Evolutionary conservation across 2,329 filamentous ascomycete genomes (phyloP).

Genomic region (Stagonosporopsis rhizophila): DNA sequence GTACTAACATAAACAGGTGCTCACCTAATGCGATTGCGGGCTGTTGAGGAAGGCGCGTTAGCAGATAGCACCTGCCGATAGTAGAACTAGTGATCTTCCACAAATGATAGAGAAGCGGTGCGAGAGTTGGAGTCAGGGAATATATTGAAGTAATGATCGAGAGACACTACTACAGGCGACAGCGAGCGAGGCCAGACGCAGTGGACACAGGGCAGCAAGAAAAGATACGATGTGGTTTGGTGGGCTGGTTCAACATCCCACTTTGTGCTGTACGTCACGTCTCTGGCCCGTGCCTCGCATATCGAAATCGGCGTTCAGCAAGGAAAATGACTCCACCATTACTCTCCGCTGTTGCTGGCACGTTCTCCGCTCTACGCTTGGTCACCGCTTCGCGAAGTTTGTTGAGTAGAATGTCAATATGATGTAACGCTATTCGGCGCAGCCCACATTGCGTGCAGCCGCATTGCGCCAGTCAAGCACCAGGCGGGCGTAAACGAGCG

Average conservation of each 20-base stretch:
- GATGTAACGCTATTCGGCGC: slow-evolving; percentile 27
- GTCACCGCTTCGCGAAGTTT: slow-evolving; percentile 18
- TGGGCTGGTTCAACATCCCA: slow-evolving; percentile 27
- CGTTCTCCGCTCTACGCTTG: slow-evolving; percentile 19
- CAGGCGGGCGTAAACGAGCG: background rate
- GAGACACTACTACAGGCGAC: slow-evolving; percentile 1
- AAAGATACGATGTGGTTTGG: slow-evolving; percentile 18
- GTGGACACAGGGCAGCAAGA: slow-evolving; percentile 13
- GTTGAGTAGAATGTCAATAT: slow-evolving; percentile 25
- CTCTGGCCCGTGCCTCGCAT: slow-evolving; percentile 13
- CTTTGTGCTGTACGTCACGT: slow-evolving; percentile 22
- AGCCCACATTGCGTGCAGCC: slow-evolving; percentile 15
- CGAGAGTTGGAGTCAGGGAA: background rate
- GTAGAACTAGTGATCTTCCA: background rate
- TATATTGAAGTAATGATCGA: background rate
- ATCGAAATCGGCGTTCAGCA: slow-evolving; percentile 19
- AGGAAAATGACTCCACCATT: slow-evolving; percentile 24
- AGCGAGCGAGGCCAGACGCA: slow-evolving; percentile 7
- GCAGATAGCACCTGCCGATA: slow-evolving; percentile 11
- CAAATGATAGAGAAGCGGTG: background rate
- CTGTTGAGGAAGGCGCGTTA: slow-evolving; percentile 18
- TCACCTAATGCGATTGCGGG: slow-evolving; percentile 13
- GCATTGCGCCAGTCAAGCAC: slow-evolving; percentile 4
- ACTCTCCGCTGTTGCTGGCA: slow-evolving; percentile 24
- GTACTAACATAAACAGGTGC: background rate